Percentiles rank a stretch among this genome's conserved stretches.
These are phyloP conservation scores for Alternaria incomplexa DNA, from an alignment of 2,329 filamentous ascomycete species.

Conservation along the genomic window DNA sequence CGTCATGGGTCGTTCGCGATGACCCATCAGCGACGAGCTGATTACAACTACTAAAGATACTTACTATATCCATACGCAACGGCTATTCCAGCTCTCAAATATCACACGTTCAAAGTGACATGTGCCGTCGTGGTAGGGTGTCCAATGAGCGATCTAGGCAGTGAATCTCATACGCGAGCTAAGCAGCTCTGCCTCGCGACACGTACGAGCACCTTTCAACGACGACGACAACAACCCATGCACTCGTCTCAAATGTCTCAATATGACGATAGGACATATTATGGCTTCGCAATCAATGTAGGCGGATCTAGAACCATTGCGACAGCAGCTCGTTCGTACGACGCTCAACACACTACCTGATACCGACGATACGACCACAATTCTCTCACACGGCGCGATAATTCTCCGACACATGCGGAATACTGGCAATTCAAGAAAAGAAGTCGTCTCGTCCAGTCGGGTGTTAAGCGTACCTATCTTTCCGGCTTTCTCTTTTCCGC, in stretches of 20 bases:
- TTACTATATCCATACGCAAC: too few species aligned
- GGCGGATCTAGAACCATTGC: not conserved
- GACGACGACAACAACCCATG: not conserved
- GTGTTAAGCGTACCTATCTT: too few species aligned
- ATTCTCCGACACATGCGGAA: not conserved
- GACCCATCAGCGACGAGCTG: not conserved
- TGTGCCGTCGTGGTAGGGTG: not conserved
- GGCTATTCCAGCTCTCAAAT: not conserved
- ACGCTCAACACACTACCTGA: not conserved
- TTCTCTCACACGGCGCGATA: not conserved
- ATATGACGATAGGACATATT: not conserved
- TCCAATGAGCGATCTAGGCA: not conserved
- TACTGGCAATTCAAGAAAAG: not conserved
- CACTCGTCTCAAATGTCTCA: not conserved
- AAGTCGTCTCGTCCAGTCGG: too few species aligned
- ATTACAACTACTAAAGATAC: not conserved
- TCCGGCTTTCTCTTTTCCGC: too few species aligned
- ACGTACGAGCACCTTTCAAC: not conserved
- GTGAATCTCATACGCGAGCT: not conserved
- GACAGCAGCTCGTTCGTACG: not conserved
- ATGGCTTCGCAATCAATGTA: not conserved
- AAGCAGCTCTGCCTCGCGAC: not conserved
- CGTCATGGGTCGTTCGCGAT: not conserved
- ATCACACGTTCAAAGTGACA: not conserved
- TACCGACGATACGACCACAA: not conserved